phyloP scores from a whole-genome alignment of 495 filamentous ascomycete genomes.

The Annulohypoxylon bovei region DNA sequence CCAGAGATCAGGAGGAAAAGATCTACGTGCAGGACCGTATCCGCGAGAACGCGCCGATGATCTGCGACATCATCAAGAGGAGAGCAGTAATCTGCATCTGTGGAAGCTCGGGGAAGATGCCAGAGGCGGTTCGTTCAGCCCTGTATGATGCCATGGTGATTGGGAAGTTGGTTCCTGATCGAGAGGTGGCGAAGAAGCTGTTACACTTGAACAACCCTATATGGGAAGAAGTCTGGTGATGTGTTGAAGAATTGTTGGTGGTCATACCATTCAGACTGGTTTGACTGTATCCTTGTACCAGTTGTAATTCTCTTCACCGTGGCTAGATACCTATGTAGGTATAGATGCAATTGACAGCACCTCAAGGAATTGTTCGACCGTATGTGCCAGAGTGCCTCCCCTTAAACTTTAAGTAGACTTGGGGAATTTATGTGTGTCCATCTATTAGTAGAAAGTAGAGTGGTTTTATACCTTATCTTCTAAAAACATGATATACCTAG shows the following conservation, averaged over 20 bases:
- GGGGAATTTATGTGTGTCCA: background rate
- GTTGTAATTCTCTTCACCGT: background rate
- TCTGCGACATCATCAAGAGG: constrained; percentile 65
- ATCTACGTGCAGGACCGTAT: constrained; percentile 91
- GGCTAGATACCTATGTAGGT: background rate
- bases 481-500: too few relatives aligned
- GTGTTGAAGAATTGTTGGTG: background rate
- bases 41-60: constrained; percentile 63
- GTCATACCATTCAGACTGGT: background rate
- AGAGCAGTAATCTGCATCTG: constrained; percentile 71
- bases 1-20: constrained; percentile 71
- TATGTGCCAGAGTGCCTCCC: background rate
- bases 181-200: constrained; percentile 45
- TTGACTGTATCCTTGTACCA: background rate
- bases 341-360: background rate
- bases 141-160: constrained; percentile 73
- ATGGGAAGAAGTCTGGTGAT: constrained; percentile 62
- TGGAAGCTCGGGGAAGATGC: constrained; percentile 87
- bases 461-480: too few relatives aligned
- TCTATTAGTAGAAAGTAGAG: too few relatives aligned
- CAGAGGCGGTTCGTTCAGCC: constrained; percentile 83
- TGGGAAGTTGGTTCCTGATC: constrained; percentile 36
- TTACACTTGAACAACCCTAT: constrained; percentile 43
- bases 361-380: background rate
- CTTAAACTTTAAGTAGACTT: background rate